Percentiles rank a stretch among this genome's conserved stretches.
Evolutionary conservation across 805 yeast genomes (phyloP).

Genomic region (Gaillardinia entomophila): DNA sequence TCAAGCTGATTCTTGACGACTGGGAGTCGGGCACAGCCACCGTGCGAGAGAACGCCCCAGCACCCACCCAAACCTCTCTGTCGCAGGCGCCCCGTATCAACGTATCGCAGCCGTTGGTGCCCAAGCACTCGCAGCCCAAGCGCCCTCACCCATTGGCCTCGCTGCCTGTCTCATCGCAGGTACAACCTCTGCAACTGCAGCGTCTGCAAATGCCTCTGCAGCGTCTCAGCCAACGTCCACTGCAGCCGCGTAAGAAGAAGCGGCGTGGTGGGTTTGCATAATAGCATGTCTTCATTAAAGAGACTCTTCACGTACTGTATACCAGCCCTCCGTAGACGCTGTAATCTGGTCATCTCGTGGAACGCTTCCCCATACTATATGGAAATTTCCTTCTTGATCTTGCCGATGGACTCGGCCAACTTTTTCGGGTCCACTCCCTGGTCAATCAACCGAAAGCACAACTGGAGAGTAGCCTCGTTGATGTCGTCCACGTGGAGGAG

Average conservation of each 20-base stretch:
- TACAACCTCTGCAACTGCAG: too few species aligned
- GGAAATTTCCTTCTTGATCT: constrained; percentile 20
- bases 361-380: background rate
- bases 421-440: constrained; percentile 27
- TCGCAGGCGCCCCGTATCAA: too few species aligned
- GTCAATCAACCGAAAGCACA: constrained; percentile 28
- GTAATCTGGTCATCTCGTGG: background rate
- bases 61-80: too few species aligned
- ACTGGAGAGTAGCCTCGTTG: constrained; percentile 23
- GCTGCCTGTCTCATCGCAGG: too few species aligned
- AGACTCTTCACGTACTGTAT: background rate
- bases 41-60: too few species aligned
- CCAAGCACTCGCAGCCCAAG: too few species aligned
- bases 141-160: too few species aligned
- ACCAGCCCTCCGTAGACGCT: background rate
- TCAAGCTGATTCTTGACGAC: too few species aligned
- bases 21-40: too few species aligned
- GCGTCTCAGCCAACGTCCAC: too few species aligned
- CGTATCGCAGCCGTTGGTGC: too few species aligned
- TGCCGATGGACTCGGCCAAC: constrained; percentile 20
- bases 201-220: too few species aligned
- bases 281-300: constrained; percentile 1
- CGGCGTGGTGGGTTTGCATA: constrained; percentile 47
- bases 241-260: constrained; percentile 27
- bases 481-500: constrained; percentile 15